phyloP scores from a whole-genome alignment of 176 grass and related monocot genomes.

The Phoenix roebelenii region DNA sequence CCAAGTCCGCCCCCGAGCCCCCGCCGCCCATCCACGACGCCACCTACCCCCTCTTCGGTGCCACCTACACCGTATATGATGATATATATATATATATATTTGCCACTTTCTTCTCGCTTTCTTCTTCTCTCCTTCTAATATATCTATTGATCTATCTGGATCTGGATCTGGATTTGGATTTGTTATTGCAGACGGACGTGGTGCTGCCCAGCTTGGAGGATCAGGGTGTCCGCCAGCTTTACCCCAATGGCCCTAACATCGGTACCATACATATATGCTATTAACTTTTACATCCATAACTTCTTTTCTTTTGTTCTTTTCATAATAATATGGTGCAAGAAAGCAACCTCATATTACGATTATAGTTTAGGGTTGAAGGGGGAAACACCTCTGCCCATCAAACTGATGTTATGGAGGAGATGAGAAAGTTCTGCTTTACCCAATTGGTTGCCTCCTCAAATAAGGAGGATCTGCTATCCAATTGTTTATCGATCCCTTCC shows the following conservation, averaged over 20 bases:
- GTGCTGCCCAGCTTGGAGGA: constrained; percentile 83
- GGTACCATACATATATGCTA: constrained; percentile 12
- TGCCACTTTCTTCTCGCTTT: constrained; percentile 4
- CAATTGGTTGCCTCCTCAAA: no score
- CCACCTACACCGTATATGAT: constrained; percentile 50
- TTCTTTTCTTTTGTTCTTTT: no score
- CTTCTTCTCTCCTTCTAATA: not conserved
- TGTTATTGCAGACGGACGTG: constrained; percentile 42
- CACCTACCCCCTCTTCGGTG: constrained; percentile 44
- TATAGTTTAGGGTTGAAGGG: no score
- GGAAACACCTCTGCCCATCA: no score
- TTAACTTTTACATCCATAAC: no score
- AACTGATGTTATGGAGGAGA: no score
- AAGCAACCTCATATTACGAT: no score
- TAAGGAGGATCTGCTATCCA: no score
- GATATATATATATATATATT: no score
- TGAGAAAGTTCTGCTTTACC: no score
- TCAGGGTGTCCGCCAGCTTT: constrained; percentile 77
- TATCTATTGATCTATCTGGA: not conserved
- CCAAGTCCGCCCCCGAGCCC: constrained; percentile 51
- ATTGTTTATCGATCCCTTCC: no score
- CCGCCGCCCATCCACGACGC: constrained; percentile 41
- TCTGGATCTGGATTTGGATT: constrained; percentile 4
- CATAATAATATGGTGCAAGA: no score
- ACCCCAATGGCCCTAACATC: constrained; percentile 49